phyloP scores from a whole-genome alignment of 108 stramenopile genomes.

The Poteriospumella lacustris region DNA sequence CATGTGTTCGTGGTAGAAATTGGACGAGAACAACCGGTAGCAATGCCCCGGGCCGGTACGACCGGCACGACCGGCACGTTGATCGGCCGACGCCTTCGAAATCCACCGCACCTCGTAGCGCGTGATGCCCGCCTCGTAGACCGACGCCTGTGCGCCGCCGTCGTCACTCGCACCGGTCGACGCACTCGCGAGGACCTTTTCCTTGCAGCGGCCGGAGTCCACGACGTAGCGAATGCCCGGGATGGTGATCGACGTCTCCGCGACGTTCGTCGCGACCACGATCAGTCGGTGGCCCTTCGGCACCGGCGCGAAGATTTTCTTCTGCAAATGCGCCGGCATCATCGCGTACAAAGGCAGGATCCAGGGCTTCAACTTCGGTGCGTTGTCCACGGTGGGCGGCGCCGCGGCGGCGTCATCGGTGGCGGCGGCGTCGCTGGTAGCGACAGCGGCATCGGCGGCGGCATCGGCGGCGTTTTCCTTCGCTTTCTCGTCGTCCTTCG shows the following conservation, averaged over 20 bases:
- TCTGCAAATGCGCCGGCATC: slow-evolving; percentile 80
- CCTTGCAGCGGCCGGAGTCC: slow-evolving; percentile 91
- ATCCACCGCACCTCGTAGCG: slow-evolving; percentile 61
- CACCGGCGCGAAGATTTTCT: slow-evolving; percentile 76
- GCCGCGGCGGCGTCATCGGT: slow-evolving; percentile 26
- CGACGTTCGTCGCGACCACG: slow-evolving; percentile 93
- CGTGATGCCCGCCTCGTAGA: slow-evolving; percentile 69
- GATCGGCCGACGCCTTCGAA: slow-evolving; percentile 90
- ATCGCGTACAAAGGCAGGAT: slow-evolving; percentile 87
- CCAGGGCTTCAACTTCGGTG: not conserved
- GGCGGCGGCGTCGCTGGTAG: not conserved
- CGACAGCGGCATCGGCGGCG: no score
- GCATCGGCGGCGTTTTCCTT: no score
- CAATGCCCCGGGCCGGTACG: slow-evolving; percentile 92
- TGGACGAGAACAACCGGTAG: slow-evolving; percentile 85
- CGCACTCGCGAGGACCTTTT: slow-evolving; percentile 66
- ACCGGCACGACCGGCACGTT: slow-evolving; percentile 93
- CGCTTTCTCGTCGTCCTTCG: no score
- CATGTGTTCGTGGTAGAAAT: slow-evolving; percentile 78
- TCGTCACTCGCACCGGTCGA: slow-evolving; percentile 56
- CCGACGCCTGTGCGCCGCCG: no score
- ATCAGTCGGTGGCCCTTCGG: slow-evolving; percentile 77
- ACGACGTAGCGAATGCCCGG: slow-evolving; percentile 83
- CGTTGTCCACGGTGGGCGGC: slow-evolving; percentile 32
- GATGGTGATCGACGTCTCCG: slow-evolving; percentile 85